These are phyloP conservation scores for Botrytis fabae DNA, from an alignment of 2,329 filamentous ascomycete species.

Conservation along the genomic window DNA sequence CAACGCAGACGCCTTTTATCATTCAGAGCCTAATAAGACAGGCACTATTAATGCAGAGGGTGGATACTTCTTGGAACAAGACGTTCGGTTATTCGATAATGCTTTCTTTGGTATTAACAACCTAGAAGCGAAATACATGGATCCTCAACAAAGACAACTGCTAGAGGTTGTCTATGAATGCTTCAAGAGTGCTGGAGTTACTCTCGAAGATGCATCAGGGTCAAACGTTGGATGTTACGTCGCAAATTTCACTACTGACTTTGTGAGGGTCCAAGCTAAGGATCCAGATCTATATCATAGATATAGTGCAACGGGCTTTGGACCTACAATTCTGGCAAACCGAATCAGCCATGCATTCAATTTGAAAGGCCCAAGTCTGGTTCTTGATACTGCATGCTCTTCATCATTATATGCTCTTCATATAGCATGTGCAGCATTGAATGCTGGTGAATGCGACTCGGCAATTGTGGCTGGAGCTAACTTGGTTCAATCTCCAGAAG, in stretches of 20 bases:
- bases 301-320: constrained; percentile 30
- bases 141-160: constrained; percentile 16
- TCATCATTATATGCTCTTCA: constrained; percentile 46
- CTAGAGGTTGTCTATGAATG: constrained; percentile 16
- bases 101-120: constrained; percentile 13
- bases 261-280: constrained; percentile 10
- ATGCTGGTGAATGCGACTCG: constrained; percentile 42
- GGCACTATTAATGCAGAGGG: constrained; percentile 17
- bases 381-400: constrained; percentile 46
- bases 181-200: constrained; percentile 6
- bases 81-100: constrained; percentile 32
- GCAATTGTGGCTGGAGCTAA: constrained; percentile 37
- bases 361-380: constrained; percentile 36
- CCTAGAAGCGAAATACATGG: constrained; percentile 1
- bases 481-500: constrained; percentile 25
- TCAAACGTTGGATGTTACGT: constrained; percentile 29
- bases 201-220: constrained; percentile 24
- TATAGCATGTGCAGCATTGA: constrained; percentile 45
- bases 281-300: constrained; percentile 33
- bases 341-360: constrained; percentile 25
- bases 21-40: background rate
- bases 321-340: constrained; percentile 31
- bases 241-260: constrained; percentile 24
- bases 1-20: constrained; percentile 23
- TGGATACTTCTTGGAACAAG: constrained; percentile 33